Evolutionary conservation across 2,329 filamentous ascomycete genomes (phyloP), one percentile per base, ranked within the genome.

Genomic region (Verticillium longisporum): DNA sequence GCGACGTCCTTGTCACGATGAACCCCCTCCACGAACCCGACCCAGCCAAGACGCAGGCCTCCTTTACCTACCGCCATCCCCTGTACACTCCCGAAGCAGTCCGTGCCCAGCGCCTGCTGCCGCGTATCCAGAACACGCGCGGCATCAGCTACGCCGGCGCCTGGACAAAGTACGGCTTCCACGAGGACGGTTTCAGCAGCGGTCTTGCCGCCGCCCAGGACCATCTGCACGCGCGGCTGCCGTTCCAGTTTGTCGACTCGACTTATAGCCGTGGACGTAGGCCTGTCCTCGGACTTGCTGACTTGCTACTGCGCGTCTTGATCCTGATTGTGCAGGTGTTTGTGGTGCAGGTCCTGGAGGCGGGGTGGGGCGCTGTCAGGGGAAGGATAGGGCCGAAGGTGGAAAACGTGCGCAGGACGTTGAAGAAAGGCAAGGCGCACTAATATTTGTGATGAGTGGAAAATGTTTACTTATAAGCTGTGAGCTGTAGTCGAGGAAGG

Each of bases 91-190:
- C 84, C 0, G 78, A 77, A 1, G 82, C 89, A 1, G 81, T 94
- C 4, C 78, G 78, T 5, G 89, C 89, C 1, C 91, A 94, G 70
- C 80, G 83, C 58, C 78, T 81, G 1, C 77, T 96, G 4, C 77
- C 78, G 0, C 75, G 77, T 1, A 93, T 96, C 60, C 92, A 96
- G 68, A 92, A 92, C 66, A 88, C 78, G 57, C 81, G 88, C 9
- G 88, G 89, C 0, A 87, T 96, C 64, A 93, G 89, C 75, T 96
- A 90, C 71, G 88, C 88, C 4, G 91, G 91, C 1, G 90, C 90
- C 0, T 96, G 92, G 92, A 95, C 91, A 0, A 88, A 88, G 57
- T 91, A 92, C 66, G 92, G 92, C 0, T 92, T 92, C 67, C 90
- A 95, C 63, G 92, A 96, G 75, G 92, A 96, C 69, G 91, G 89